Evolutionary conservation across 2,329 filamentous ascomycete genomes (phyloP).

Genomic region (Verticillium alfalfae): DNA sequence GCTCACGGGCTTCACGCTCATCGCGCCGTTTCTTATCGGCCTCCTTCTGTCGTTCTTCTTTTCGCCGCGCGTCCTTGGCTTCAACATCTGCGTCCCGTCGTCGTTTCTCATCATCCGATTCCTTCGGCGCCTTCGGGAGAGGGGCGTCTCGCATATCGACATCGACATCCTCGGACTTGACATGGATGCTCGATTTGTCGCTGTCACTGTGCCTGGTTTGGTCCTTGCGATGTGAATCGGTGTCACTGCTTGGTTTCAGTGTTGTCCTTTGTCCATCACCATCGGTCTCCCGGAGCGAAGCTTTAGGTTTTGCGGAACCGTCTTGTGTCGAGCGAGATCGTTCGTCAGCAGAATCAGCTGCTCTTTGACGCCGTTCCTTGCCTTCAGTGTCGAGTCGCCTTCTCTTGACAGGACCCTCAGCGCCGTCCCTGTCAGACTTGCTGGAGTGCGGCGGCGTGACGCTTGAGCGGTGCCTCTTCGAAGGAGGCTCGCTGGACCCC

Average conservation of each 20-base stretch:
- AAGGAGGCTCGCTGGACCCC: slow-evolving; percentile 42
- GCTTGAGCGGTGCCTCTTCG: slow-evolving; percentile 56
- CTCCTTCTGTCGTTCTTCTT: slow-evolving; percentile 14
- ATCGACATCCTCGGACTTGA: slow-evolving; percentile 53
- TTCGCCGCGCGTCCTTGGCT: slow-evolving; percentile 22
- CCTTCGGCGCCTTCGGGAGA: slow-evolving; percentile 23
- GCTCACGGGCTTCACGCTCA: not conserved
- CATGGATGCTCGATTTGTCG: slow-evolving; percentile 46
- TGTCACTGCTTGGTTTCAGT: not conserved
- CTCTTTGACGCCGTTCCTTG: slow-evolving; percentile 43
- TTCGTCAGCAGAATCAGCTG: slow-evolving; percentile 38
- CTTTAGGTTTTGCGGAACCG: slow-evolving; percentile 18
- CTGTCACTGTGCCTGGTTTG: slow-evolving; percentile 8
- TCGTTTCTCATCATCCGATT: slow-evolving; percentile 28
- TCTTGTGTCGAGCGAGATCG: slow-evolving; percentile 35
- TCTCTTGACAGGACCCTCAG: slow-evolving; percentile 47
- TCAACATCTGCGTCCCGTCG: slow-evolving; percentile 22
- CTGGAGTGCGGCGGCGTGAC: slow-evolving; percentile 51
- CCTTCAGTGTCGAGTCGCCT: slow-evolving; percentile 50
- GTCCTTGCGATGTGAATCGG: not conserved
- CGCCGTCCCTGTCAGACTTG: slow-evolving; percentile 45
- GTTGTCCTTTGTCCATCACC: slow-evolving; percentile 12
- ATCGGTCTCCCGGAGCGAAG: not conserved
- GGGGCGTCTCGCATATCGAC: slow-evolving; percentile 49
- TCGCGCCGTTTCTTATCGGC: slow-evolving; percentile 10